Evolutionary conservation across 192 early-diverging fungal genomes (phyloP).

Genomic region (Kappamyces sp.): DNA sequence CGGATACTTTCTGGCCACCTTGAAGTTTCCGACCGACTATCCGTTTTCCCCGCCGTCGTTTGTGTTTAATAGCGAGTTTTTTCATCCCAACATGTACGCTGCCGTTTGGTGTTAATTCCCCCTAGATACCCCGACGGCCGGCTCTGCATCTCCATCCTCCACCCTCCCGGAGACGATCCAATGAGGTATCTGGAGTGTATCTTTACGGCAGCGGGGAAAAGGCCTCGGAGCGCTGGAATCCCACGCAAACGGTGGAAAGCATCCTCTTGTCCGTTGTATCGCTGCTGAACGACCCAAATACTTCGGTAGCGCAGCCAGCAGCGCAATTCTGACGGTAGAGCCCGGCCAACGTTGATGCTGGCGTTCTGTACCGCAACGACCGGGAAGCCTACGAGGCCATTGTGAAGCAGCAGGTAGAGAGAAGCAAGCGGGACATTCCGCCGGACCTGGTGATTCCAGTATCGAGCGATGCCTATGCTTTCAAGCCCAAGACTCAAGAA

Average conservation of each 20-base stretch:
- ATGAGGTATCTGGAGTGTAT: conserved; percentile 25
- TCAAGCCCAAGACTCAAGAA: conserved; percentile 22
- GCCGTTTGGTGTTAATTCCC: conserved; percentile 3
- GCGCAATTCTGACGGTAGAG: too few species aligned
- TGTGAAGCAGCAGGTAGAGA: conserved; percentile 43
- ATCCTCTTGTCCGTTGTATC: conserved; percentile 48
- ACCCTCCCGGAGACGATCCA: conserved; percentile 54
- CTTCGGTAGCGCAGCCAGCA: conserved; percentile 17
- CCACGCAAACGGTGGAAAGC: conserved; percentile 58
- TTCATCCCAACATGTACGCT: conserved; percentile 48
- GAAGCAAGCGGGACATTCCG: conserved; percentile 48
- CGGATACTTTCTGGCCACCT: conserved; percentile 51
- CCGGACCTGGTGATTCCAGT: conserved; percentile 44
- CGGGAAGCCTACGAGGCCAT: conserved; percentile 30
- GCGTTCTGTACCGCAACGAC: conserved; percentile 42
- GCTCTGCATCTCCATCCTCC: conserved; percentile 57
- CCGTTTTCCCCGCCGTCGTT: conserved; percentile 56
- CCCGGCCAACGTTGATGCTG: conserved; percentile 57
- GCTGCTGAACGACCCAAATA: conserved; percentile 51
- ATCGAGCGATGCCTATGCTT: conserved; percentile 30
- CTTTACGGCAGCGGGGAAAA: conserved; percentile 50
- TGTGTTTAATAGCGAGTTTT: conserved; percentile 43
- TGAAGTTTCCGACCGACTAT: conserved; percentile 53
- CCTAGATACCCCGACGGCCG: conserved; percentile 42
- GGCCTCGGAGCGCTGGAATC: conserved; percentile 77